Evolutionary conservation across 139 green algal species (phyloP), one percentile per base, ranked within the genome.

Genomic region (Chlorella sp.): DNA sequence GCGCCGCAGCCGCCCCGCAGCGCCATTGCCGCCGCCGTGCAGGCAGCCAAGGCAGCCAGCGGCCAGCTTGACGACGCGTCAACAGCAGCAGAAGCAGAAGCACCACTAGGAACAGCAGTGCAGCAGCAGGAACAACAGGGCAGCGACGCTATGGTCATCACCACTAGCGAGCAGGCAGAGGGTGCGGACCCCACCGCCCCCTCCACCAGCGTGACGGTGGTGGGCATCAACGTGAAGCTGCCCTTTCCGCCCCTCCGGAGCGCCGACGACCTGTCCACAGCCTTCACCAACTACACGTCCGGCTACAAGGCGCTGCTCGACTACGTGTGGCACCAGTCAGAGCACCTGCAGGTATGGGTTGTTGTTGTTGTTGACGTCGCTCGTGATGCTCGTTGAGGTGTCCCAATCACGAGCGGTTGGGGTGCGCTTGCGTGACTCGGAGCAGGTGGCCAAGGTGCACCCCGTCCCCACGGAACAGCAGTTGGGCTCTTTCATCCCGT

Each of bases 281-380:
- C 84, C 22, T 94, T 88, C 81, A 97, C 86, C 27, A 97, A 96
- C 81, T 95, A 94, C 81, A 91, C 92, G 17, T 80, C 77, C 5
- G 89, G 89, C 3, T 97, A 96, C 74, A 83, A 89, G 69, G 91
- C 86, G 1, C 77, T 93, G 50, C 82, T 97, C 66, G 91, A 97
- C 79, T 96, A 95, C 61, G 69, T 93, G 2, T 95, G 86, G 88
- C 70, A 63, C 33, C 27, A 64, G 49, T 49, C 65, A 10, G 17
- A 69, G 29, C 33, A 55, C 0, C 73, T 79, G 62, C 61, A 74
- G 62, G 72, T 77, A 33, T 67, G 74, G 65, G 51, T 51, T 31
- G 35, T 26, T 69, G 62, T 24, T 49, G 30, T 36, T 23, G 35
- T 36, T 27, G 6, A 42, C 6, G 62, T 36, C 17, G 24, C 59